Percentiles rank a stretch among this genome's conserved stretches.
Conservation (phyloP, 345 rosid species). For the Psidium friedrichsthalianum region DNA sequence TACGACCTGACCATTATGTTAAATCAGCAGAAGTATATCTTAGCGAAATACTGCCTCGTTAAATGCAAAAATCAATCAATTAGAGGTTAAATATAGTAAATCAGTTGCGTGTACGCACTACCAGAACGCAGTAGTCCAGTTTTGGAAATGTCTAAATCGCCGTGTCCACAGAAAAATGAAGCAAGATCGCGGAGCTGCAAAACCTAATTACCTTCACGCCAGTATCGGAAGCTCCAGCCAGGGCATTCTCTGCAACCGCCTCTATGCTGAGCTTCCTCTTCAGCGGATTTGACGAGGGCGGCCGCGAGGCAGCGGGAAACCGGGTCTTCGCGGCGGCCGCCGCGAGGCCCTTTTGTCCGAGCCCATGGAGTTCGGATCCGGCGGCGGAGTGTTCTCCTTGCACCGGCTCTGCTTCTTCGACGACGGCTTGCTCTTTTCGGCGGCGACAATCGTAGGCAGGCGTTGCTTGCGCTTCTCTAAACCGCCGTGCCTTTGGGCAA, state of each 20-base stretch:
- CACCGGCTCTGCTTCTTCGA: constrained; percentile 29
- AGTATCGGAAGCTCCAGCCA: constrained; percentile 33
- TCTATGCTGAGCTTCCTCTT: constrained; percentile 73
- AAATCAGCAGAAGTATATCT: background rate
- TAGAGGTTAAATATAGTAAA: background rate
- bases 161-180: background rate
- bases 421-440: constrained; percentile 19
- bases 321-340: constrained; percentile 38
- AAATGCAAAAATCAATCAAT: background rate
- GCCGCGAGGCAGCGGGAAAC: constrained; percentile 72
- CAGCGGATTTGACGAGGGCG: constrained; percentile 81
- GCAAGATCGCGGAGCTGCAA: background rate
- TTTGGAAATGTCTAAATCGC: background rate
- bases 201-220: constrained; percentile 49
- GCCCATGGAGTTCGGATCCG: constrained; percentile 46
- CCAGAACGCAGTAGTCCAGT: background rate
- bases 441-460: constrained; percentile 19
- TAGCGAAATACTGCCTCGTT: background rate
- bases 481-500: constrained; percentile 44
- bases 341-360: constrained; percentile 4
- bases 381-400: constrained; percentile 87
- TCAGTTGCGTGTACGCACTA: background rate
- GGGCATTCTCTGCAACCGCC: constrained; percentile 19
- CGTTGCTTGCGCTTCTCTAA: constrained; percentile 29
- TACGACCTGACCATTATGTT: constrained; percentile 40